A percentile compares a stretch with the other conserved stretches of the same genome.
Conservation (phyloP, 1,284 basidiomycete species). For the Takashimella koratensis region DNA sequence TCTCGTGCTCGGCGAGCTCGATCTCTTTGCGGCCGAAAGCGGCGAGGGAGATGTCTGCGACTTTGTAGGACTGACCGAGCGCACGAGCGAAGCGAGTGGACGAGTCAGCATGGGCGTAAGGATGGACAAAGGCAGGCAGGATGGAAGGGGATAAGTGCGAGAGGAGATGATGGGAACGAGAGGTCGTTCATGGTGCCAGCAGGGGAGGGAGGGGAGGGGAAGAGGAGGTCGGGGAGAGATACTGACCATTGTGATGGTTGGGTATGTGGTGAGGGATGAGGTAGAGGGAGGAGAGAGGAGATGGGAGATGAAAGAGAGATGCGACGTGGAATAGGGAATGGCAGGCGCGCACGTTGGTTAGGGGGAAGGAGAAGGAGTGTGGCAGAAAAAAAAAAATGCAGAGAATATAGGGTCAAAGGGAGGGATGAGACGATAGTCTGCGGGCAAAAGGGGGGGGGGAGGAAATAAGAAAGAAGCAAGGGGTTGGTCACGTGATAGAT, state of each 20-base stretch:
- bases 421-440: no score
- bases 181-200: neutral
- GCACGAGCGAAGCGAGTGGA: neutral
- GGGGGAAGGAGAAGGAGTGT: no score
- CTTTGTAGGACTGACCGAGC: conserved; percentile 41
- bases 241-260: no score
- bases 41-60: conserved; percentile 85
- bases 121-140: neutral
- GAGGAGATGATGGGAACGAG: neutral
- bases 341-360: no score
- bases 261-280: neutral
- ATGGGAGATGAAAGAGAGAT: no score
- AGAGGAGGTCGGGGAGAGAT: neutral
- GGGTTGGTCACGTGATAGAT: no score
- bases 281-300: conserved; percentile 1
- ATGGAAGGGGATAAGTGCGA: neutral
- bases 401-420: no score
- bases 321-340: no score
- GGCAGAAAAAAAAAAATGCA: no score
- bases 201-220: neutral
- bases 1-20: conserved; percentile 77
- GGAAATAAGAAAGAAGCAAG: no score
- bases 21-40: conserved; percentile 86
- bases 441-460: no score
- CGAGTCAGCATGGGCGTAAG: neutral